Percentiles rank a stretch among this genome's conserved stretches.
phyloP scores from a whole-genome alignment of 768 basidiomycete species.

The Mycena galopus region DNA sequence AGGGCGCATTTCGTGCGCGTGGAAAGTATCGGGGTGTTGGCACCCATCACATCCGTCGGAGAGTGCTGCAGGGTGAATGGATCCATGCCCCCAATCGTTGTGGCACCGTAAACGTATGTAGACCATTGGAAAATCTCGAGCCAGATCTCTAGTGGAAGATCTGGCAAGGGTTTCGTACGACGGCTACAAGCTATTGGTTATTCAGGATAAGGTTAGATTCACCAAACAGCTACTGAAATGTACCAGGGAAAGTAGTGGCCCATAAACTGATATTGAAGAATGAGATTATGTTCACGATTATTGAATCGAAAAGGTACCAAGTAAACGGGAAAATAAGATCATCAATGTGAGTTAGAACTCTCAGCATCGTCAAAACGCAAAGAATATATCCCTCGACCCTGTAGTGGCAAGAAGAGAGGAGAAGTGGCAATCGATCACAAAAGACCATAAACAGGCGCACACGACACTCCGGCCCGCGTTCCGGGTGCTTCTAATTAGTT shows the following conservation, averaged over 20 bases:
- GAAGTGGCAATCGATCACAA: not conserved
- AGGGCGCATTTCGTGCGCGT: constrained; percentile 64
- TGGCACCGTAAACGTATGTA: constrained; percentile 60
- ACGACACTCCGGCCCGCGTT: constrained; percentile 7
- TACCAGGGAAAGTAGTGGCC: not conserved
- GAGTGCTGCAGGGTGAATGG: constrained; percentile 58
- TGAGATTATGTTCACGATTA: not conserved
- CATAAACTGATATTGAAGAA: constrained; percentile 7
- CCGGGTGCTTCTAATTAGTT: constrained; percentile 1
- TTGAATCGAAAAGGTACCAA: constrained; percentile 22
- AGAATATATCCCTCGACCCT: constrained; percentile 6
- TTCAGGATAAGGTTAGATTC: constrained; percentile 7
- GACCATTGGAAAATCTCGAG: constrained; percentile 70
- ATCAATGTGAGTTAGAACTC: constrained; percentile 23
- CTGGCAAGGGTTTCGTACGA: constrained; percentile 40
- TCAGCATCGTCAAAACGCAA: constrained; percentile 24
- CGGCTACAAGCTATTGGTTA: not conserved
- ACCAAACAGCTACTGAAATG: not conserved
- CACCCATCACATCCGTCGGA: constrained; percentile 59
- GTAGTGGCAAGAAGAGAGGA: constrained; percentile 14
- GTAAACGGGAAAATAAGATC: constrained; percentile 22
- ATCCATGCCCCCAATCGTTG: constrained; percentile 59
- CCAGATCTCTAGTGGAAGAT: constrained; percentile 66
- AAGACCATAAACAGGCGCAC: not conserved
- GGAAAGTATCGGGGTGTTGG: constrained; percentile 61